Evolutionary conservation across 208 protist species (phyloP).

Genomic region (Leptomonas seymouri): DNA sequence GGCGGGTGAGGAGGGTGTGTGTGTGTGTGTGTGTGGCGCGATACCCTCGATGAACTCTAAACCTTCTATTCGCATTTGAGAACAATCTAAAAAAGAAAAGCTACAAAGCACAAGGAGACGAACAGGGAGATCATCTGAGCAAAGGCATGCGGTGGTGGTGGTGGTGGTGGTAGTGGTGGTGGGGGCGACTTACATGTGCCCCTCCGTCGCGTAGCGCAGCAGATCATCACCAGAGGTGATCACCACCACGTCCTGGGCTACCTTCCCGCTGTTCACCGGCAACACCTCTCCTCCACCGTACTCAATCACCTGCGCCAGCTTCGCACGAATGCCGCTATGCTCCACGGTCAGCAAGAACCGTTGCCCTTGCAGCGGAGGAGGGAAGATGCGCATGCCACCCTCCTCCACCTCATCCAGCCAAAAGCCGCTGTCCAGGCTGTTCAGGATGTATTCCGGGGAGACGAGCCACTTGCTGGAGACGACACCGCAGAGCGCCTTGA

Average conservation of each 20-base stretch:
- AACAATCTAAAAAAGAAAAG: not conserved
- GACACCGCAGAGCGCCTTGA: slow-evolving; percentile 84
- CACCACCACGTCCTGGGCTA: slow-evolving; percentile 64
- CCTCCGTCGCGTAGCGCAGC: slow-evolving; percentile 71
- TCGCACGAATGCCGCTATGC: slow-evolving; percentile 52
- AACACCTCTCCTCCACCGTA: slow-evolving; percentile 84
- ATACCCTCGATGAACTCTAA: no score
- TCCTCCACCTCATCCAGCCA: slow-evolving; percentile 84
- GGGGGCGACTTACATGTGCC: slow-evolving; percentile 5
- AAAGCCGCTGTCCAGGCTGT: slow-evolving; percentile 65
- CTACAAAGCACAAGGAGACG: slow-evolving; percentile 8
- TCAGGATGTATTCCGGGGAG: slow-evolving; percentile 73
- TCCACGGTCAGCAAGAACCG: slow-evolving; percentile 73
- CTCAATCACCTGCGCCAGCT: slow-evolving; percentile 78
- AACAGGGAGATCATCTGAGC: not conserved
- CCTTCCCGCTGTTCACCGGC: slow-evolving; percentile 4
- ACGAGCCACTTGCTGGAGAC: slow-evolving; percentile 82
- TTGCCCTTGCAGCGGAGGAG: slow-evolving; percentile 70
- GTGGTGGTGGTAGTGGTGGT: no score
- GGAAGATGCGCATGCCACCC: slow-evolving; percentile 71
- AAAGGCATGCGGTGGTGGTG: not conserved
- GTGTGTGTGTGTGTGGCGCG: no score
- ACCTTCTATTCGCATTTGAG: no score
- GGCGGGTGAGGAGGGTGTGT: no score
- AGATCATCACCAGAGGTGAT: slow-evolving; percentile 78